Evolutionary conservation across 2,329 filamentous ascomycete species (phyloP), one percentile per base, ranked within the genome.

Genomic region (Didymella glomerata): DNA sequence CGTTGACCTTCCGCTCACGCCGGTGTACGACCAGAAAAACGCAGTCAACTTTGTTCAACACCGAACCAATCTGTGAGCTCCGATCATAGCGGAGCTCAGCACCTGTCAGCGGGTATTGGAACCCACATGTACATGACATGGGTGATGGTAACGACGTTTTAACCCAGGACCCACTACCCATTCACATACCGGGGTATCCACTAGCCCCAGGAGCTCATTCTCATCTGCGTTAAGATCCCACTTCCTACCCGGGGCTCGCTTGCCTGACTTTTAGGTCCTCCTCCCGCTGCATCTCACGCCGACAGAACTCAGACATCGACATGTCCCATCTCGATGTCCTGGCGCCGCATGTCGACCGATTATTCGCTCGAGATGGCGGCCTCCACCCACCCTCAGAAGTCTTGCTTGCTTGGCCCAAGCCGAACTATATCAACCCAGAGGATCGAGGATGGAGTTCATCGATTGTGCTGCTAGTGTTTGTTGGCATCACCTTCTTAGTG

Each of bases 391-490:
- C 81, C n/a, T 34, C 69, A n/a, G 69, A 76, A 20, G 77, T 83
- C 20, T 54, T 79, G 45, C 64, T 68, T 18, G 69, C 72, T 64
- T 84, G 81, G 82, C 82, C 83, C 6, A 66, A 51, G 32, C 79
- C 82, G 8, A 84, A 84, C 62, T 80, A 81, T 64, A 61, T 77
- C 48, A 68, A 84, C 62, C 83, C 82, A 6, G 71, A 71, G 14
- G 79, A 77, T 27, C 76, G 80, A 60, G 80, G 80, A 13, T 76
- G 79, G 64, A 77, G 67, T 32, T 76, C 79, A 22, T 70, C 82
- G 13, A 72, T 82, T 22, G 69, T 81, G 6, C 77, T 80, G 24
- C 64, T 80, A 4, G 58, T 81, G 3, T 71, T 81, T 30, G 68
- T 79, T n/a, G 65, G 64, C 3, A 42, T 83, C 3, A 77, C 80